These are phyloP conservation scores for Styphnolobium japonicum DNA, from an alignment of 306 rosid species.

Conservation along the genomic window DNA sequence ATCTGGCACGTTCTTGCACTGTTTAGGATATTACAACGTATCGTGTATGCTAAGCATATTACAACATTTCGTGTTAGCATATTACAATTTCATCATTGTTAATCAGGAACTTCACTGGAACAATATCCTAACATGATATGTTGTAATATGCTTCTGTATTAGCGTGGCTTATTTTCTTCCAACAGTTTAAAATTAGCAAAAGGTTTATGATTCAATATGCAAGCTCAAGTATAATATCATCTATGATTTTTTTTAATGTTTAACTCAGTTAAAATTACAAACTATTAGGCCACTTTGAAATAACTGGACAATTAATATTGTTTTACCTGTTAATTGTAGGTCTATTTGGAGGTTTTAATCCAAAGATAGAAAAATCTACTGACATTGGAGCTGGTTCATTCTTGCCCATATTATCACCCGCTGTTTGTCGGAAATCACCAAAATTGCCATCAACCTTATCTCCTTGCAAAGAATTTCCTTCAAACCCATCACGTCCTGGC, in stretches of 20 bases:
- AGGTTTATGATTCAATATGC: background rate
- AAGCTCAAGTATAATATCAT: background rate
- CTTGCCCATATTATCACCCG: conserved; percentile 66
- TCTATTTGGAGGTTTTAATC: conserved; percentile 83
- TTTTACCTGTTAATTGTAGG: conserved; percentile 92
- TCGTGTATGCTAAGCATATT: background rate
- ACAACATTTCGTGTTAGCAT: background rate
- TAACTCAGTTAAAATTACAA: background rate
- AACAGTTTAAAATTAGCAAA: background rate
- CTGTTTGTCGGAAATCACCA: conserved; percentile 46
- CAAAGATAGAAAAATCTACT: conserved; percentile 88
- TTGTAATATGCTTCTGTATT: background rate
- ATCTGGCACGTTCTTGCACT: background rate
- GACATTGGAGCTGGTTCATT: conserved; percentile 71
- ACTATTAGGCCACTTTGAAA: background rate
- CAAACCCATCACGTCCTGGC: conserved; percentile 78
- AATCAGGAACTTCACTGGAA: background rate
- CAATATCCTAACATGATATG: background rate
- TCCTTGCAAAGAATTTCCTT: conserved; percentile 53
- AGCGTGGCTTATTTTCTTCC: background rate
- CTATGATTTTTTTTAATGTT: background rate
- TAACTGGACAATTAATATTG: background rate
- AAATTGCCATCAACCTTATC: conserved; percentile 54
- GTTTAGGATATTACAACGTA: background rate
- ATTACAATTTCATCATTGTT: background rate